phyloP scores from a whole-genome alignment of 2,329 filamentous ascomycete genomes.

The Cladorrhinum sp. region DNA sequence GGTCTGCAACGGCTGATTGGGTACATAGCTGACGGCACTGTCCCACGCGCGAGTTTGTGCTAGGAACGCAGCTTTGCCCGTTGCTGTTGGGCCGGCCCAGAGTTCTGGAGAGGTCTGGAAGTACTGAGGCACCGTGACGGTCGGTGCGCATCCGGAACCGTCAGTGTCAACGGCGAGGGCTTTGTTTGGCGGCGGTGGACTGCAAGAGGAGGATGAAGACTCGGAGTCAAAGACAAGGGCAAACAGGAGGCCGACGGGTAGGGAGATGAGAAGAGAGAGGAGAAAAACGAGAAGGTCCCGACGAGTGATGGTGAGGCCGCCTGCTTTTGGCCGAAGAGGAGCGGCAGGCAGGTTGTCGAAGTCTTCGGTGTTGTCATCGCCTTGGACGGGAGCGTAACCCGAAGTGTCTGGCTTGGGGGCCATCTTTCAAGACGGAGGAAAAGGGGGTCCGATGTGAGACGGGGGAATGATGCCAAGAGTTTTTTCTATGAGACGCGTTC shows the following conservation, averaged over 20 bases:
- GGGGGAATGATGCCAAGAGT: neutral
- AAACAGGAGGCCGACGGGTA: neutral
- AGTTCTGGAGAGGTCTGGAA: conserved; percentile 61
- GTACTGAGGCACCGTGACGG: conserved; percentile 54
- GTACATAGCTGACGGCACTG: conserved; percentile 60
- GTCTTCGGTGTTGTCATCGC: neutral
- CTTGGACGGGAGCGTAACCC: conserved; percentile 6
- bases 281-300: neutral
- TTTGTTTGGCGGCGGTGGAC: neutral
- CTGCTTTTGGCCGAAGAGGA: neutral
- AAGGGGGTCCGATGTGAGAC: neutral
- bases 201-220: neutral
- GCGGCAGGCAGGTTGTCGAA: neutral
- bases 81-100: conserved; percentile 66
- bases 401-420: neutral
- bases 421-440: neutral
- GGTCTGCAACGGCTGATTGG: conserved; percentile 69
- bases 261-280: neutral
- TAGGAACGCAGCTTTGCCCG: conserved; percentile 66
- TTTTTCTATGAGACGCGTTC: too few species aligned
- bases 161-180: neutral
- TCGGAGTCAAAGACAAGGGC: neutral
- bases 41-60: conserved; percentile 68
- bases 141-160: conserved; percentile 1
- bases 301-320: neutral